Base-by-base conservation (phyloP, 2,329 filamentous ascomycete species). In the Colletotrichum siamense region DNA sequence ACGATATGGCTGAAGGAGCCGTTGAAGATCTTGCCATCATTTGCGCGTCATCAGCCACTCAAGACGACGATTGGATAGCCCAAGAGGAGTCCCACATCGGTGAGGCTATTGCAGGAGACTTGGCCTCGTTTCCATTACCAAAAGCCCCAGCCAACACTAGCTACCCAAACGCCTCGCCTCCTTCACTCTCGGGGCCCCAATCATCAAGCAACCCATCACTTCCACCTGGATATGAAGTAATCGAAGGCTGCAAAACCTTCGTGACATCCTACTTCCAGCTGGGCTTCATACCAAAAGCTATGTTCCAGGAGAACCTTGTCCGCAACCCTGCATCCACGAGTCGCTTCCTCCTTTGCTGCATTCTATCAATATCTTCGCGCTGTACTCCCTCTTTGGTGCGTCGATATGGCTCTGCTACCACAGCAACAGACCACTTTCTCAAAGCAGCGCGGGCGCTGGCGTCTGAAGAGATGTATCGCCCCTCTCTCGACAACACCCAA, bases 151-250 rank as follows among this genome's bases (percentile, higher is more conserved):
- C n/a, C 10, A 2, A 22, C 16, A 22, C 10, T 52, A 22, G 2
- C 44, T 52, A 3, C 44, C 44, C 10, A 22, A 52, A 18, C 44
- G 44, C 6, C 44, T 52, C 44, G 1, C 44, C 44, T 24, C n/a
- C n/a, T 13, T 52, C n/a, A 3, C 18, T 22, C 4, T 22, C 44
- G 44, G n/a, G 1, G n/a, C 1, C n/a, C 1, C 44, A 0, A 5
- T 22, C 44, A 52, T 52, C 6, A 8, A 52, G n/a, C 10, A 22
- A 22, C 6, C 6, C 44, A 0, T 12, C 10, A 0, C 44, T 52
- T 52, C n/a, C 44, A 8, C 10, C 10, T 13, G n/a, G 0, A 2
- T 0, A 52, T 24, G 44, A 52, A 18, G n/a, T 52, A 8, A 18
- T 22, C 10, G 44, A 52, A 22, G 44, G 44, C 44, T 52, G 44